These are phyloP conservation scores for Melanopsichium pennsylvanicum DNA, from an alignment of 1,284 basidiomycete genomes.

Conservation along the genomic window DNA sequence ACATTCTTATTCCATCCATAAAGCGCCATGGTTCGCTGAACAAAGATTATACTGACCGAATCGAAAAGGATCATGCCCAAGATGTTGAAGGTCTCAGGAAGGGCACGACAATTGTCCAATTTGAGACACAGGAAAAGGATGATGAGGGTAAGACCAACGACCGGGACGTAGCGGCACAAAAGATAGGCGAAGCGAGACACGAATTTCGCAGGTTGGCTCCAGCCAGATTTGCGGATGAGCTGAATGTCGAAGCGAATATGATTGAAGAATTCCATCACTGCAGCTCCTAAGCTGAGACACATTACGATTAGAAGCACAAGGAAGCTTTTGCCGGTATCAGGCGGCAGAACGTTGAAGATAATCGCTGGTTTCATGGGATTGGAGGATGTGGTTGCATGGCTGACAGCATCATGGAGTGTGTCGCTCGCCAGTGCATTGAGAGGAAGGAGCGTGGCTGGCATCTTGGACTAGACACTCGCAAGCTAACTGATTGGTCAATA, in stretches of 20 bases:
- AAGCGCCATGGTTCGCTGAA: slow-evolving; percentile 40
- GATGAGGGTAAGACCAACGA: slow-evolving; percentile 11
- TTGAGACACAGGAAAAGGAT: slow-evolving; percentile 18
- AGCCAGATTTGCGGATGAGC: slow-evolving; percentile 34
- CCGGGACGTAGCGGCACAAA: slow-evolving; percentile 18
- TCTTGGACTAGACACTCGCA: not conserved
- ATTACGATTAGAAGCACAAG: slow-evolving; percentile 26
- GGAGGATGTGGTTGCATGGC: slow-evolving; percentile 2
- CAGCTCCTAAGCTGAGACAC: slow-evolving; percentile 32
- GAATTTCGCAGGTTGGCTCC: slow-evolving; percentile 31
- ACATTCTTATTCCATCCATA: slow-evolving; percentile 30
- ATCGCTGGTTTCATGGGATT: slow-evolving; percentile 7
- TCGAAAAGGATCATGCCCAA: slow-evolving; percentile 22
- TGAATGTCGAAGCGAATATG: slow-evolving; percentile 36
- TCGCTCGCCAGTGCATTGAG: slow-evolving; percentile 1
- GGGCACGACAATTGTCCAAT: slow-evolving; percentile 17
- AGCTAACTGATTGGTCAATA: too few relatives aligned
- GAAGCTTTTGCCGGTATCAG: slow-evolving; percentile 15
- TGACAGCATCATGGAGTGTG: too few relatives aligned
- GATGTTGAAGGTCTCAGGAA: slow-evolving; percentile 27
- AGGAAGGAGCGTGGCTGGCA: not conserved
- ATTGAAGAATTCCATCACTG: slow-evolving; percentile 27
- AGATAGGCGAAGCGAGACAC: slow-evolving; percentile 35
- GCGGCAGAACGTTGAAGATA: slow-evolving; percentile 38
- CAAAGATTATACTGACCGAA: slow-evolving; percentile 29